Base-by-base conservation (phyloP, 2,329 filamentous ascomycete species). In the Pseudodiploospora longispora region DNA sequence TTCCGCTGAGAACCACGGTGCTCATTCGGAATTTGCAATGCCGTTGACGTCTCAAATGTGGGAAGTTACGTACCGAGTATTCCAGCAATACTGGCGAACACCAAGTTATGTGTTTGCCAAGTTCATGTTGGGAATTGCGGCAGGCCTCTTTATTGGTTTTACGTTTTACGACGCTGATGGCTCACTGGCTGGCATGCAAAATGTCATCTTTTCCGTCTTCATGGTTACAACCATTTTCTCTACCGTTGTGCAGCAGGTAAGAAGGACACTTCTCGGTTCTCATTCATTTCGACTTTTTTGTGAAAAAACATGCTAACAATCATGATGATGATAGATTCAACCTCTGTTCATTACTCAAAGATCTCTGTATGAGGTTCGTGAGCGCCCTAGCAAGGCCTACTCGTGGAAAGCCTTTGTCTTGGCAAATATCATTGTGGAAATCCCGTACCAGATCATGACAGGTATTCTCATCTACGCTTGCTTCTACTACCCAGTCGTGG, bases 11-110 rank as follows among this genome's bases (percentile, higher is more conserved):
- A 55, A 58, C 3, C 30, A 46, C 0, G 46, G 48, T 1, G 49
- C 55, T 61, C 50, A 76, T 52, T 69, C 76, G 6, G 86, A 93
- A 62, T 95, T 94, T 49, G 88, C 89, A 4, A 84, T 86, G 54
- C 82, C 87, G 0, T 85, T 94, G 56, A 47, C 47, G 0, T 55
- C 68, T 1, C 89, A 95, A 58, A 63, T 91, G 1, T 64, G 61
- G 36, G 71, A 80, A 47, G 85, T 87, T 36, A 79, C 78, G 2
- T 54, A 71, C 6, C 80, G 87, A 46, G 78, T 89, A 5, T 89
- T 89, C 64, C 76, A 87, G 56, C 87, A 93, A 58, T 90, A 90
- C 70, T 91, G 87, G 85, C 77, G 87, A 38, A 87, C 80, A 44
- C 87, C 87, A 0, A 71, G 72, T 8, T 93, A 93, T 63, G 80